Evolutionary conservation across 2,329 filamentous ascomycete species (phyloP).

Genomic region (Emmonsia crescens): DNA sequence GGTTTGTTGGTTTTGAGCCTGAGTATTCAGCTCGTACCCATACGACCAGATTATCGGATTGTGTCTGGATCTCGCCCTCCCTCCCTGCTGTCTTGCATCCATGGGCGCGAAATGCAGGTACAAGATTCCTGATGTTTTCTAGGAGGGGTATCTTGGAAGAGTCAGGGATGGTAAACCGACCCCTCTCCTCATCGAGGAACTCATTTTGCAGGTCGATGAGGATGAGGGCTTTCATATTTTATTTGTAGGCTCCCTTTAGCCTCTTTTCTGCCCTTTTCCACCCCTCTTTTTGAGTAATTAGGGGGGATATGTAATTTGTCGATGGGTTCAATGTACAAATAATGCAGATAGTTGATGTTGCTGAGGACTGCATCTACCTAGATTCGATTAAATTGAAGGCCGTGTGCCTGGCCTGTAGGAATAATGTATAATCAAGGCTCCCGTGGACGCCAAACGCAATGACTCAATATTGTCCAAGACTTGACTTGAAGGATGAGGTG

Average conservation of each 20-base stretch:
- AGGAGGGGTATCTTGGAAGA: neutral
- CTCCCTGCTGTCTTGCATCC: neutral
- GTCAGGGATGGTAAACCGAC: neutral
- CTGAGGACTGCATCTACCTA: too few species aligned
- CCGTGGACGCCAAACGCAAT: too few species aligned
- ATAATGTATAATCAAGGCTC: too few species aligned
- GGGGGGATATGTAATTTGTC: neutral
- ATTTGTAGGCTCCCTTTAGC: neutral
- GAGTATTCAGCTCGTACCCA: constrained; percentile 3
- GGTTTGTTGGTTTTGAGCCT: neutral
- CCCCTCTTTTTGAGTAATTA: neutral
- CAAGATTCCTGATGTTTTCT: neutral
- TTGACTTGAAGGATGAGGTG: too few species aligned
- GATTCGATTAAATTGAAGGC: too few species aligned
- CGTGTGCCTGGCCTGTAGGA: too few species aligned
- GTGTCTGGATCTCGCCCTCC: neutral
- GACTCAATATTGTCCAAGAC: too few species aligned
- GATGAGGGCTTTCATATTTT: constrained; percentile 2
- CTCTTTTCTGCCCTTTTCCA: too few species aligned
- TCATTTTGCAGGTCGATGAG: constrained; percentile 5
- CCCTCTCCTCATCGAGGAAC: neutral
- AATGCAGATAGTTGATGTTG: too few species aligned
- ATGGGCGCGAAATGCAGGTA: constrained; percentile 1
- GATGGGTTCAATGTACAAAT: too few species aligned
- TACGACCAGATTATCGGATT: neutral